Conservation (phyloP, 2,329 filamentous ascomycete genomes). For the Trichoderma afroharzianum region DNA sequence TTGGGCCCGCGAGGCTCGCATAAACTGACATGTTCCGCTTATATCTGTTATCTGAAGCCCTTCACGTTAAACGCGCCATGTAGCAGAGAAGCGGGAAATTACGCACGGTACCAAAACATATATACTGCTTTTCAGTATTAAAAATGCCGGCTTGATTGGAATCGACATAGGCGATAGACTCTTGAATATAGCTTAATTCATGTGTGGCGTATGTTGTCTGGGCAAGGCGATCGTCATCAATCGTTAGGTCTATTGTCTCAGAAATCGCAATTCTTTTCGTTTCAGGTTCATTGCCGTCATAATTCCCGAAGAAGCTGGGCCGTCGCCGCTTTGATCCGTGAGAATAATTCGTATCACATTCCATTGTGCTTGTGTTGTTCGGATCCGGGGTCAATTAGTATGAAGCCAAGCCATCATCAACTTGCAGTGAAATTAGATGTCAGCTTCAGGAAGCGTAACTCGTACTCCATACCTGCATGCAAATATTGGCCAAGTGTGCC, state of each 20-base stretch:
- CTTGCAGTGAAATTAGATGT: background rate
- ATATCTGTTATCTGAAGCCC: background rate
- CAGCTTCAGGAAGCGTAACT: background rate
- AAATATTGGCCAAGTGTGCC: background rate
- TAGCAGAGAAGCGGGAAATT: too few relatives aligned
- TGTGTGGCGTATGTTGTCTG: background rate
- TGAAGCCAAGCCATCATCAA: background rate
- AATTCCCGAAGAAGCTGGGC: accelerated
- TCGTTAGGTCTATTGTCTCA: too few relatives aligned
- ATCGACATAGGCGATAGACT: background rate
- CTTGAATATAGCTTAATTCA: background rate
- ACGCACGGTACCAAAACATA: conserved; percentile 7
- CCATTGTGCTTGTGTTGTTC: background rate
- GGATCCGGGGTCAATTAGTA: background rate
- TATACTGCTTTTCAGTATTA: background rate
- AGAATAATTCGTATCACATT: background rate
- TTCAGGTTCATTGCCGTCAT: too few relatives aligned
- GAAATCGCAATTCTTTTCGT: background rate
- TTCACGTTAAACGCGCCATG: background rate
- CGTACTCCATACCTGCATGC: background rate
- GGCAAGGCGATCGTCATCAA: background rate
- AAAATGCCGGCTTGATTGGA: background rate
- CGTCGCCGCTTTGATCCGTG: background rate
- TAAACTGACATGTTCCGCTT: background rate
- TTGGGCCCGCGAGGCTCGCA: background rate